Evolutionary conservation across 192 early-diverging fungal species (phyloP).

Genomic region (Podila clonocystis): DNA sequence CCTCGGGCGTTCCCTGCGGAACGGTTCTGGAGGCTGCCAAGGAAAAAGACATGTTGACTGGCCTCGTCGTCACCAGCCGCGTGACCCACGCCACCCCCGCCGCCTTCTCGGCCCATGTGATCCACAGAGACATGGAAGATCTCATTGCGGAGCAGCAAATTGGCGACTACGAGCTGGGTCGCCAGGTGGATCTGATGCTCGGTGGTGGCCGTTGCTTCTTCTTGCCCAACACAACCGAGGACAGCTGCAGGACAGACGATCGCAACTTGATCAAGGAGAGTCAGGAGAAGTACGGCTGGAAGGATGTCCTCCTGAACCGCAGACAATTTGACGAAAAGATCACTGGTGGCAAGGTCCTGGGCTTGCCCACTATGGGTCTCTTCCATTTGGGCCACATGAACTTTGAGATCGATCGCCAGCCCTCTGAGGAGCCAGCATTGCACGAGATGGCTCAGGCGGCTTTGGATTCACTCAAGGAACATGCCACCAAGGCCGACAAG

Average conservation of each 20-base stretch:
- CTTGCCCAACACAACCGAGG: constrained; percentile 67
- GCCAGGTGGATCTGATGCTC: constrained; percentile 86
- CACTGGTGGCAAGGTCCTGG: not conserved
- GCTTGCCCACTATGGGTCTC: constrained; percentile 78
- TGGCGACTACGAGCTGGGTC: constrained; percentile 86
- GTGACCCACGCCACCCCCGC: constrained; percentile 95
- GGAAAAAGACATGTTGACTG: constrained; percentile 81
- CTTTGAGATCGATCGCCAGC: constrained; percentile 90
- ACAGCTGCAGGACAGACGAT: constrained; percentile 81
- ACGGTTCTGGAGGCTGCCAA: constrained; percentile 97
- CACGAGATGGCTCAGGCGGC: constrained; percentile 89
- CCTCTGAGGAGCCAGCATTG: constrained; percentile 74
- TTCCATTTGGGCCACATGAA: constrained; percentile 91
- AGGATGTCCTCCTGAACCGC: constrained; percentile 58
- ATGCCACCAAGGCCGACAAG: constrained; percentile 50
- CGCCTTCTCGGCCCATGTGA: constrained; percentile 83
- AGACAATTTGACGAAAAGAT: constrained; percentile 70
- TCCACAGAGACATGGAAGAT: constrained; percentile 80
- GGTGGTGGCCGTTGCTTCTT: constrained; percentile 95
- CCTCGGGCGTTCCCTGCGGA: constrained; percentile 78
- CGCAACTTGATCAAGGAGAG: constrained; percentile 70
- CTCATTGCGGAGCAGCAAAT: constrained; percentile 92
- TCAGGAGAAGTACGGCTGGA: constrained; percentile 69
- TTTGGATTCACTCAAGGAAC: constrained; percentile 68
- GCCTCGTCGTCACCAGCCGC: constrained; percentile 91